Evolutionary conservation across 352 stramenopile genomes (phyloP).

Genomic region (Thalassiosira hispida): DNA sequence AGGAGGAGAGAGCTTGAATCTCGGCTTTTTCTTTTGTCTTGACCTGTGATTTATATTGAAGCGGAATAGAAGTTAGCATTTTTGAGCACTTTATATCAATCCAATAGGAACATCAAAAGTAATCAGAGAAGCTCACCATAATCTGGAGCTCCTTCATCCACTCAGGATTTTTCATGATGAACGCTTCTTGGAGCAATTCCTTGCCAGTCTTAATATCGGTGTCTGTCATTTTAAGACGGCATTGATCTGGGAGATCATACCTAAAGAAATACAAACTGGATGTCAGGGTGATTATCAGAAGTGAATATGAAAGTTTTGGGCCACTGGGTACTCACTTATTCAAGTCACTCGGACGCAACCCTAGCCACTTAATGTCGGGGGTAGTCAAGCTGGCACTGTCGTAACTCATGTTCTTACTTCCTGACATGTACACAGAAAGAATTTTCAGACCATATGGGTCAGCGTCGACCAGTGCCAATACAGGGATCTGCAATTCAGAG

Average conservation of each 20-base stretch:
- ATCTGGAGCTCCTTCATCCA: slow-evolving; percentile 89
- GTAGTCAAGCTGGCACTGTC: slow-evolving; percentile 88
- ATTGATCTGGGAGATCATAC: slow-evolving; percentile 85
- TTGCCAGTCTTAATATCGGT: slow-evolving; percentile 91
- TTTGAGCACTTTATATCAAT: slow-evolving; percentile 1
- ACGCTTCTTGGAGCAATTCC: slow-evolving; percentile 88
- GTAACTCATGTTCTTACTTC: slow-evolving; percentile 88
- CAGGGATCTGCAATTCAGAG: slow-evolving; percentile 87
- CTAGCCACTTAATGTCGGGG: slow-evolving; percentile 90
- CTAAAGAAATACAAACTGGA: slow-evolving; percentile 20
- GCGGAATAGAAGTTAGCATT: background rate
- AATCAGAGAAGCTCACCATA: slow-evolving; percentile 79
- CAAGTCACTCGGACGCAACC: slow-evolving; percentile 87
- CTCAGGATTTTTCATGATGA: slow-evolving; percentile 88
- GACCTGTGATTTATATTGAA: slow-evolving; percentile 42
- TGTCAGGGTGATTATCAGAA: background rate
- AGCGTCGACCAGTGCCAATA: slow-evolving; percentile 88
- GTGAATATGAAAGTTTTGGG: background rate
- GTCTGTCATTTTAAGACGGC: slow-evolving; percentile 89
- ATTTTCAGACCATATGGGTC: slow-evolving; percentile 92
- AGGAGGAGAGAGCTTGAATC: slow-evolving; percentile 89
- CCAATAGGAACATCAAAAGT: background rate
- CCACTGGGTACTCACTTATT: slow-evolving; percentile 76
- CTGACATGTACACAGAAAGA: slow-evolving; percentile 90
- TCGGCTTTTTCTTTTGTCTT: slow-evolving; percentile 90